Conservation (phyloP, 345 rosid species). For the Pistacia integerrima region DNA sequence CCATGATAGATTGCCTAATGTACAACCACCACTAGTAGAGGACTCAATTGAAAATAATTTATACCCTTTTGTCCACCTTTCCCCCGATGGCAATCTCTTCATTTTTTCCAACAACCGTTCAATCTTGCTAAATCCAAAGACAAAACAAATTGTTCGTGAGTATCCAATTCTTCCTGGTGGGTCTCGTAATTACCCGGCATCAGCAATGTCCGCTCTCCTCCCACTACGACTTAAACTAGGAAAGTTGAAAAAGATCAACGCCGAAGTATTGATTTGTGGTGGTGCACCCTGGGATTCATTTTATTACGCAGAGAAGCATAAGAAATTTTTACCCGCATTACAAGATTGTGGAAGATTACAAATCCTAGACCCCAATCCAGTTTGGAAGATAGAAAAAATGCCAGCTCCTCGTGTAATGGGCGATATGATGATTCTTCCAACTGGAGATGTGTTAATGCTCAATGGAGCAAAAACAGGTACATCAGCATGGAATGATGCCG, state of each 20-base stretch:
- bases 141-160: conserved; percentile 53
- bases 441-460: conserved; percentile 63
- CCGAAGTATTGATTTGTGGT: conserved; percentile 65
- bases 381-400: conserved; percentile 69
- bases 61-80: conserved; percentile 27
- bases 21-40: too few species aligned
- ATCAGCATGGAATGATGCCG: conserved; percentile 68
- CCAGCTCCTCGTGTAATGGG: conserved; percentile 75
- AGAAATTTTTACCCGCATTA: conserved; percentile 48
- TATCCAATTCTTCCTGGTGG: conserved; percentile 74
- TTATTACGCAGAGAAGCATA: conserved; percentile 18
- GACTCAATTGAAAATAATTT: neutral
- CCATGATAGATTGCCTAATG: conserved; percentile 3
- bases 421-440: conserved; percentile 69
- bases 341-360: conserved; percentile 61
- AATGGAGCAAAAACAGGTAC: conserved; percentile 76
- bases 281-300: conserved; percentile 54
- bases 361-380: conserved; percentile 44
- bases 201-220: conserved; percentile 68
- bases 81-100: conserved; percentile 35
- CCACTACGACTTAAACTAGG: conserved; percentile 30
- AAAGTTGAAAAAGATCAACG: conserved; percentile 18
- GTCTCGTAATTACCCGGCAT: conserved; percentile 48
- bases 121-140: conserved; percentile 51
- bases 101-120: conserved; percentile 34